phyloP scores from a whole-genome alignment of 495 filamentous ascomycete species.

The Annulohypoxylon stygium region DNA sequence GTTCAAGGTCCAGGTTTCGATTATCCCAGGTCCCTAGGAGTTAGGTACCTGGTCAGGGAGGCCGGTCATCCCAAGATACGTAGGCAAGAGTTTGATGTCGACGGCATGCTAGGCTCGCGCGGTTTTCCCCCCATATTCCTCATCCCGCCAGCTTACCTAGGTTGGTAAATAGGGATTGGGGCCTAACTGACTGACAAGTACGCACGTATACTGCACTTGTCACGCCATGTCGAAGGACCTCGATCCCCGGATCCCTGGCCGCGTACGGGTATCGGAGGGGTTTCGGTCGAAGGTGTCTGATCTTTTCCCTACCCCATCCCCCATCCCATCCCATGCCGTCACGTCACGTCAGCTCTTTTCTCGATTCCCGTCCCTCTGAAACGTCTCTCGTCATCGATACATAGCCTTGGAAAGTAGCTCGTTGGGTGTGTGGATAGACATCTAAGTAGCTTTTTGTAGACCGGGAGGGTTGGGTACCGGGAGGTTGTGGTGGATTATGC shows the following conservation, averaged over 20 bases:
- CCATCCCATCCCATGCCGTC: not conserved
- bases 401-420: too few relatives aligned
- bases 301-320: not conserved
- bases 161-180: not conserved
- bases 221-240: not conserved
- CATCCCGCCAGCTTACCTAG: not conserved
- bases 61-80: not conserved
- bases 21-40: not conserved
- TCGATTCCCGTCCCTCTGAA: too few relatives aligned
- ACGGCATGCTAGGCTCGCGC: slow-evolving; percentile 1
- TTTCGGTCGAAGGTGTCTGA: not conserved
- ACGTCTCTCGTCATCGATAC: too few relatives aligned
- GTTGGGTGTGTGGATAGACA: too few relatives aligned
- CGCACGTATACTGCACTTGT: not conserved
- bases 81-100: not conserved
- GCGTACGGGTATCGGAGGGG: not conserved
- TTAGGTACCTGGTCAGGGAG: too few relatives aligned
- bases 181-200: not conserved
- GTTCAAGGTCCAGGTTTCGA: not conserved
- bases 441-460: too few relatives aligned
- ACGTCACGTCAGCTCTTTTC: too few relatives aligned
- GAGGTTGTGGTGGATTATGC: too few relatives aligned
- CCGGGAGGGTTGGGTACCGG: too few relatives aligned
- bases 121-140: not conserved
- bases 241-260: not conserved